These are phyloP conservation scores for Zalerion maritima DNA, from an alignment of 495 filamentous ascomycete genomes.

Conservation along the genomic window DNA sequence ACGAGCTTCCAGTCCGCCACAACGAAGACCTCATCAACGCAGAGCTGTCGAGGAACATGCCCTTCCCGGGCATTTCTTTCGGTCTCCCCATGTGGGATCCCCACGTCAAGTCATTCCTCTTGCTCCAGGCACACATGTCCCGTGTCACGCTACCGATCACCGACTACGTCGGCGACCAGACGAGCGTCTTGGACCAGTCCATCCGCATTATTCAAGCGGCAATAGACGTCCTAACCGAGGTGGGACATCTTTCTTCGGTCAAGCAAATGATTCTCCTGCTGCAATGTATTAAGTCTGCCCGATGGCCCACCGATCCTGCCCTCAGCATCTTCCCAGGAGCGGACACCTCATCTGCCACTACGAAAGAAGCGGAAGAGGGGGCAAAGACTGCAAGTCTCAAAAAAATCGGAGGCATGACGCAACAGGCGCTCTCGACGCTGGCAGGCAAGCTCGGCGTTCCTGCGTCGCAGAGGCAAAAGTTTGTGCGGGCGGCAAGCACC, in stretches of 20 bases:
- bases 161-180: slow-evolving; percentile 92
- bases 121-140: slow-evolving; percentile 90
- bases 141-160: slow-evolving; percentile 85
- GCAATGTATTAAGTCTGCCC: slow-evolving; percentile 79
- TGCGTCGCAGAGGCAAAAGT: slow-evolving; percentile 16
- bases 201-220: slow-evolving; percentile 89
- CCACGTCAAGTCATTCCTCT: slow-evolving; percentile 89
- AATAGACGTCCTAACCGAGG: slow-evolving; percentile 87
- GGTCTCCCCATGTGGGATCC: slow-evolving; percentile 91
- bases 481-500: slow-evolving; percentile 42
- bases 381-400: slow-evolving; percentile 19
- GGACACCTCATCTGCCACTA: slow-evolving; percentile 17
- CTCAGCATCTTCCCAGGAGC: slow-evolving; percentile 75
- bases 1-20: slow-evolving; percentile 95
- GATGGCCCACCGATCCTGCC: slow-evolving; percentile 76
- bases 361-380: slow-evolving; percentile 17
- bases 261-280: slow-evolving; percentile 71
- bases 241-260: slow-evolving; percentile 62
- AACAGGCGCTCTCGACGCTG: slow-evolving; percentile 29
- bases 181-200: slow-evolving; percentile 72
- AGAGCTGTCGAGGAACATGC: slow-evolving; percentile 67
- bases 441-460: slow-evolving; percentile 25
- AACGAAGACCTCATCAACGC: slow-evolving; percentile 98
- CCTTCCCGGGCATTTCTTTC: slow-evolving; percentile 39
- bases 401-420: slow-evolving; percentile 17